Percentiles rank a stretch among this genome's conserved stretches.
Conservation (phyloP, 2,329 filamentous ascomycete species). For the Phialophora chinensis region DNA sequence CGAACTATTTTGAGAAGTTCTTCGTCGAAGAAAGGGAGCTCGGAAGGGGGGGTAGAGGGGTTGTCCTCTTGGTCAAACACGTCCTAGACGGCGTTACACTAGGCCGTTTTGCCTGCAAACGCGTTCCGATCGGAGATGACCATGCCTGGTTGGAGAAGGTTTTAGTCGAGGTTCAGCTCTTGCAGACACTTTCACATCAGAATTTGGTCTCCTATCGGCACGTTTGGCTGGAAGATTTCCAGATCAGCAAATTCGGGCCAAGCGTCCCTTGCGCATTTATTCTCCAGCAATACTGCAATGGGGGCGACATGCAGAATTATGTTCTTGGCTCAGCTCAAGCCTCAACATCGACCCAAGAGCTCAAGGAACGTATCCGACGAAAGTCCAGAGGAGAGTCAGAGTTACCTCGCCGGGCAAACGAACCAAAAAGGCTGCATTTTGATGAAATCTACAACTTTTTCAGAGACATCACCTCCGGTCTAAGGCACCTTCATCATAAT, state of each 20-base stretch:
- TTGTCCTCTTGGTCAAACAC: conserved; percentile 92
- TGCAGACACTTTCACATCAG: conserved; percentile 89
- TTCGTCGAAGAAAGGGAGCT: conserved; percentile 88
- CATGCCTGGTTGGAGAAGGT: conserved; percentile 96
- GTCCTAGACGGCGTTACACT: conserved; percentile 86
- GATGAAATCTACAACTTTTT: conserved; percentile 98
- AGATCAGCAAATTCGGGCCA: conserved; percentile 83
- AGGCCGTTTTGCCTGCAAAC: conserved; percentile 93
- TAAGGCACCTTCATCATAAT: conserved; percentile 86
- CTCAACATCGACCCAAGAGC: conserved; percentile 73
- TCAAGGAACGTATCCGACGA: conserved; percentile 86
- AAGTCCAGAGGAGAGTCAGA: conserved; percentile 79
- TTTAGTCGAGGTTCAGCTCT: conserved; percentile 86
- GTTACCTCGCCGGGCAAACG: conserved; percentile 44
- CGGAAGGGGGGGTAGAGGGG: conserved; percentile 89
- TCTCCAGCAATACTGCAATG: conserved; percentile 95
- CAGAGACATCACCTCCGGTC: conserved; percentile 88
- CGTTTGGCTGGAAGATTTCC: conserved; percentile 92
- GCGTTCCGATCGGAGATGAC: conserved; percentile 92
- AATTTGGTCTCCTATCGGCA: conserved; percentile 97
- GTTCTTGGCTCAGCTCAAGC: conserved; percentile 73
- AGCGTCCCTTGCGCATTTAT: conserved; percentile 96
- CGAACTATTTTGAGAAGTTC: conserved; percentile 89
- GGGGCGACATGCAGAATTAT: conserved; percentile 86
- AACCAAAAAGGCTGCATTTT: conserved; percentile 68